Conservation (phyloP, 2,329 filamentous ascomycete species). For the Aspergillus neotritici region DNA sequence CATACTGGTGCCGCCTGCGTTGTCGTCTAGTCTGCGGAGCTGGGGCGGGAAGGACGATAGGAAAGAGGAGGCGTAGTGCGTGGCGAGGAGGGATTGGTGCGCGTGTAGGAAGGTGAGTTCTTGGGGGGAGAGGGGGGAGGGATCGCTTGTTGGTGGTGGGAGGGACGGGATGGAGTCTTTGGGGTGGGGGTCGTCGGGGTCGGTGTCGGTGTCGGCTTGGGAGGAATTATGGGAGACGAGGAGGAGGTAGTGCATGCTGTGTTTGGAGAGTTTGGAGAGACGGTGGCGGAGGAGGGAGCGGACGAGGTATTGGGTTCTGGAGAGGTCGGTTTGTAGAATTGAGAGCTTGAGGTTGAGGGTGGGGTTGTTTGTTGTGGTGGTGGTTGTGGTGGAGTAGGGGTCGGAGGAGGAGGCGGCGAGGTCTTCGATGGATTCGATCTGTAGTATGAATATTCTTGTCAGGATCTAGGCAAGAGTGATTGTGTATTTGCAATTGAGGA, state of each 20-base stretch:
- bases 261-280: slow-evolving; percentile 64
- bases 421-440: slow-evolving; percentile 65
- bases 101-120: slow-evolving; percentile 78
- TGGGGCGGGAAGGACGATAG: slow-evolving; percentile 71
- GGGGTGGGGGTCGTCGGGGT: slow-evolving; percentile 16
- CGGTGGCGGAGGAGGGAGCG: slow-evolving; percentile 75
- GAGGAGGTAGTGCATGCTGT: slow-evolving; percentile 47
- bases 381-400: slow-evolving; percentile 47
- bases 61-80: slow-evolving; percentile 82
- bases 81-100: slow-evolving; percentile 77
- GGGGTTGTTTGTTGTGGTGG: slow-evolving; percentile 75
- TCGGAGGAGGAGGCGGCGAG: slow-evolving; percentile 41
- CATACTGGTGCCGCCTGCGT: slow-evolving; percentile 85
- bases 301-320: slow-evolving; percentile 87
- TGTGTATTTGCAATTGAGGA: background rate
- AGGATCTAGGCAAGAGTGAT: background rate
- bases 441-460: background rate
- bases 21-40: slow-evolving; percentile 83
- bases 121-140: slow-evolving; percentile 61
- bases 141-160: slow-evolving; percentile 34
- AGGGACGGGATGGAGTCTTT: slow-evolving; percentile 32
- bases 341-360: slow-evolving; percentile 90
- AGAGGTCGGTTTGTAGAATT: slow-evolving; percentile 91
- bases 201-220: slow-evolving; percentile 11
- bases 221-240: slow-evolving; percentile 20